phyloP scores from a whole-genome alignment of 148 eudicot genomes.

The Vaccinium corymbosum region DNA sequence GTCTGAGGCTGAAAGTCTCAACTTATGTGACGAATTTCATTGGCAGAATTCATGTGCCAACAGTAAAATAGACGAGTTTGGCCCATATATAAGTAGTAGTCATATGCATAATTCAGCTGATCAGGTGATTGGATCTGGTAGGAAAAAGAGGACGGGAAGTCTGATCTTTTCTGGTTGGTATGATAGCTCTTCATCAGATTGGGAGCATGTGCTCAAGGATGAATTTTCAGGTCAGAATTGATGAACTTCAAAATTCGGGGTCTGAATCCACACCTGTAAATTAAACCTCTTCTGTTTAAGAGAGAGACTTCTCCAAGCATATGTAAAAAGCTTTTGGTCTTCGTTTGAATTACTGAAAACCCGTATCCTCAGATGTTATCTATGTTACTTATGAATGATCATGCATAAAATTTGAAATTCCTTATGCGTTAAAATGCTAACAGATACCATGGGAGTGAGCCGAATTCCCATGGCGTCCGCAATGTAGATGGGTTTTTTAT shows the following conservation, averaged over 20 bases:
- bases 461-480: neutral
- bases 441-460: neutral
- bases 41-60: slow-evolving; percentile 14
- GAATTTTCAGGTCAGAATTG: slow-evolving; percentile 35
- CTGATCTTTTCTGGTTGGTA: slow-evolving; percentile 40
- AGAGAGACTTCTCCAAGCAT: neutral
- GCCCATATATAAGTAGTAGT: slow-evolving; percentile 22
- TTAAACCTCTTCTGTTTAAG: neutral
- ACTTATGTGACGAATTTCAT: slow-evolving; percentile 16
- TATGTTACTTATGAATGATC: neutral
- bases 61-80: slow-evolving; percentile 21
- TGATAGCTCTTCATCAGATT: slow-evolving; percentile 58
- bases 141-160: slow-evolving; percentile 25
- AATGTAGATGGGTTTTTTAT: neutral
- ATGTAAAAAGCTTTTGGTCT: slow-evolving; percentile 24
- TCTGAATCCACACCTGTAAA: neutral
- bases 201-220: slow-evolving; percentile 75
- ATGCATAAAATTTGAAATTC: neutral
- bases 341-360: slow-evolving; percentile 9
- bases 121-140: slow-evolving; percentile 12
- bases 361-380: neutral
- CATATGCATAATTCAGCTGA: slow-evolving; percentile 8
- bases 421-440: neutral
- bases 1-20: slow-evolving; percentile 1
- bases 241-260: neutral